These are phyloP conservation scores for Condylostoma magnum DNA, from an alignment of 169 alveolate species.

Conservation along the genomic window DNA sequence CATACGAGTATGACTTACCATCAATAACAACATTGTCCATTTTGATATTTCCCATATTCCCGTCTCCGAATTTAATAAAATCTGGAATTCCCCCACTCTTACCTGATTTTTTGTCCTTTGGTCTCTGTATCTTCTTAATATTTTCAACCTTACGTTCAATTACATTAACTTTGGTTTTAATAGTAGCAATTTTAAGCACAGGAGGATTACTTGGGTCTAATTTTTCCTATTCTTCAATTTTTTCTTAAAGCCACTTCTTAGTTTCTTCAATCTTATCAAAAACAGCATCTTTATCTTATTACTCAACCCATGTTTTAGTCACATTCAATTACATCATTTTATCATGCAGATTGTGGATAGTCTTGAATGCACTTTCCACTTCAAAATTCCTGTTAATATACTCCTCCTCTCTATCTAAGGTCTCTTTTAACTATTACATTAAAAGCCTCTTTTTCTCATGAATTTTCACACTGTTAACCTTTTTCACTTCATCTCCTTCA, in stretches of 20 bases:
- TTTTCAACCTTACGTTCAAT: constrained; percentile 6
- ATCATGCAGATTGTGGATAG: neutral
- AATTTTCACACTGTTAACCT: neutral
- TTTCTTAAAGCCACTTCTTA: constrained; percentile 19
- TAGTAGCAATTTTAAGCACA: neutral
- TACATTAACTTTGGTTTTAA: neutral
- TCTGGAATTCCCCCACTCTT: no score
- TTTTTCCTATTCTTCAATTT: neutral
- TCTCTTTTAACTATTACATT: neutral
- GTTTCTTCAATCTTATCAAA: neutral
- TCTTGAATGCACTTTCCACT: neutral
- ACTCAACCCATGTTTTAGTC: constrained; percentile 14
- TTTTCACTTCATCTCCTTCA: constrained; percentile 4
- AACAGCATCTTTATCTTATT: neutral
- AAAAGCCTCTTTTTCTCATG: neutral
- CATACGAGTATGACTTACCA: constrained; percentile 8
- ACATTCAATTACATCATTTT: neutral
- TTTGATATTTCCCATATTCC: neutral
- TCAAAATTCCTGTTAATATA: neutral
- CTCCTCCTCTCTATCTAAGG: constrained; percentile 15
- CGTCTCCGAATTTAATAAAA: constrained; percentile 12
- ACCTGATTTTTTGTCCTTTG: constrained; percentile 8
- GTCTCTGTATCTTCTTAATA: constrained; percentile 12
- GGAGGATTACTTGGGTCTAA: neutral
- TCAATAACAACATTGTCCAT: constrained; percentile 14